Conservation (phyloP, 495 filamentous ascomycete species). For the Baudoinia panamericana region DNA sequence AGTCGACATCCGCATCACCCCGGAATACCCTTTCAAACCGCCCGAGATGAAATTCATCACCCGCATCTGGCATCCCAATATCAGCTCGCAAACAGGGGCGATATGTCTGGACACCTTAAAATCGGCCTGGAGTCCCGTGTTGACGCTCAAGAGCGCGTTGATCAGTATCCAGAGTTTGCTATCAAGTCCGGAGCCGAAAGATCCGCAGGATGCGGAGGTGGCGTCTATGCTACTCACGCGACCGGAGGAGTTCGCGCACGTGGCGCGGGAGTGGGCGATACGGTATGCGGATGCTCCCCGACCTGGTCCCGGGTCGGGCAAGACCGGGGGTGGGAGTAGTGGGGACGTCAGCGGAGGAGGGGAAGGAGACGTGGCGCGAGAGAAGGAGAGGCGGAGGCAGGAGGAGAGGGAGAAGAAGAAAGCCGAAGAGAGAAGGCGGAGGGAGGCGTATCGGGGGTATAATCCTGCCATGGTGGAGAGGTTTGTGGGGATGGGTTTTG, state of each 20-base stretch:
- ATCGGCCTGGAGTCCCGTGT: conserved; percentile 80
- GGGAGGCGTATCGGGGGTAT: conserved; percentile 59
- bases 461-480: conserved; percentile 73
- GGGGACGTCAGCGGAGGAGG: conserved; percentile 32
- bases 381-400: conserved; percentile 29
- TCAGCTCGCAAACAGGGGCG: conserved; percentile 89
- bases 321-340: conserved; percentile 9
- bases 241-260: conserved; percentile 64
- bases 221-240: conserved; percentile 76
- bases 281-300: conserved; percentile 66
- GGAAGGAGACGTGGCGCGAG: conserved; percentile 33
- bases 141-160: conserved; percentile 90
- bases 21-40: conserved; percentile 85
- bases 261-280: conserved; percentile 82
- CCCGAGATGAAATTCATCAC: conserved; percentile 89
- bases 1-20: conserved; percentile 77
- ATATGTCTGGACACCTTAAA: conserved; percentile 95
- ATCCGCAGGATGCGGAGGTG: conserved; percentile 94
- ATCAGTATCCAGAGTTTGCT: conserved; percentile 87
- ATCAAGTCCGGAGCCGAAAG: conserved; percentile 85
- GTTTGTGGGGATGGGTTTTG: conserved; percentile 92
- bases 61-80: conserved; percentile 95
- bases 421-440: conserved; percentile 36
- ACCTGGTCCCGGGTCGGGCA: conserved; percentile 9
- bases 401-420: conserved; percentile 36